Evolutionary conservation across 495 filamentous ascomycete genomes (phyloP).

Genomic region (Podospora australis): DNA sequence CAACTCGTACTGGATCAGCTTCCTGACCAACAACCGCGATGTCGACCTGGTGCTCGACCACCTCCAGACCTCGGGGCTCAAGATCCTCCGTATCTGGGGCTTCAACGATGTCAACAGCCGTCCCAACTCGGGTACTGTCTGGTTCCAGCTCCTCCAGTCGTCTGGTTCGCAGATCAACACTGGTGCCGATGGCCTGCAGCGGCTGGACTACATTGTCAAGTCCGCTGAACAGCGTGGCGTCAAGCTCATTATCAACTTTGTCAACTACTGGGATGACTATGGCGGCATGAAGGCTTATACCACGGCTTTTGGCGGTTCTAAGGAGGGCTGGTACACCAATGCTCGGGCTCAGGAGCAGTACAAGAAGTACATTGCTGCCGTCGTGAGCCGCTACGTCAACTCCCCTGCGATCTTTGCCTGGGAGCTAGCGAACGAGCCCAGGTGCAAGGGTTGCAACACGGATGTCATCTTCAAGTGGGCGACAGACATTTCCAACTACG

Average conservation of each 20-base stretch:
- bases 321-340: conserved; percentile 52
- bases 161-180: conserved; percentile 58
- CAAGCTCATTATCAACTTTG: conserved; percentile 51
- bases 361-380: conserved; percentile 54
- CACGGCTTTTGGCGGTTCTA: conserved; percentile 52
- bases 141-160: conserved; percentile 52
- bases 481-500: conserved; percentile 50
- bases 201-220: conserved; percentile 52
- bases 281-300: conserved; percentile 62
- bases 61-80: conserved; percentile 48
- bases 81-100: conserved; percentile 66
- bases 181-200: conserved; percentile 57
- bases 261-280: conserved; percentile 57
- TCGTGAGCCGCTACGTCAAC: conserved; percentile 53
- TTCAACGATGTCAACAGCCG: conserved; percentile 52
- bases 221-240: conserved; percentile 49
- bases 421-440: conserved; percentile 67
- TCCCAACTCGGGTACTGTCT: conserved; percentile 46
- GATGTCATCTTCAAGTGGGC: conserved; percentile 58
- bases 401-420: conserved; percentile 60
- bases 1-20: conserved; percentile 70
- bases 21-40: conserved; percentile 58
- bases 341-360: conserved; percentile 51
- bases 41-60: conserved; percentile 54
- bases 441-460: conserved; percentile 55